These are phyloP conservation scores for Castanea crenata DNA, from an alignment of 306 rosid species.

Conservation along the genomic window DNA sequence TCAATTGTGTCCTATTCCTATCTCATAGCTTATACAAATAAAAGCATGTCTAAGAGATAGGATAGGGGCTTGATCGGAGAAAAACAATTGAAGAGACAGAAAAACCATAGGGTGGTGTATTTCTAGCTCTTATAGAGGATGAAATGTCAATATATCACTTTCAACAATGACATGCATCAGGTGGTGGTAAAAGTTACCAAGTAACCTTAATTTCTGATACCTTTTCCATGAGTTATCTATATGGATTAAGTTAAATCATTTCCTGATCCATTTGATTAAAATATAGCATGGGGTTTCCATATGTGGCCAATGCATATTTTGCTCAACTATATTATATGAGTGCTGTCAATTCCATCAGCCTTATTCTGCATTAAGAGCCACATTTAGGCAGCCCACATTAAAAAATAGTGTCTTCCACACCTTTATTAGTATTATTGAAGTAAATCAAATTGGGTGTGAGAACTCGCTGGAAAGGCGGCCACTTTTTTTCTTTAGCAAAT, in stretches of 20 bases:
- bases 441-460: too few relatives aligned
- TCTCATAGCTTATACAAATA: too few relatives aligned
- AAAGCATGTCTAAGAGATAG: too few relatives aligned
- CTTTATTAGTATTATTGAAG: too few relatives aligned
- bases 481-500: too few relatives aligned
- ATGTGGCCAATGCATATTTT: not conserved
- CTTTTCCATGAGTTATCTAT: not conserved
- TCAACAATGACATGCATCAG: not conserved
- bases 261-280: not conserved
- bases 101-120: too few relatives aligned
- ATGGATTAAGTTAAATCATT: not conserved
- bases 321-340: constrained; percentile 3
- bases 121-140: not conserved
- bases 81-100: too few relatives aligned
- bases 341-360: not conserved
- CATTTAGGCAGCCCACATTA: not conserved
- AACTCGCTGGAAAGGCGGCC: too few relatives aligned
- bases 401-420: too few relatives aligned
- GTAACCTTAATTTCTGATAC: not conserved
- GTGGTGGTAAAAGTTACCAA: not conserved
- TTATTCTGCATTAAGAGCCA: not conserved
- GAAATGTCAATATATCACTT: too few relatives aligned
- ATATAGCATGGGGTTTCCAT: not conserved
- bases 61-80: too few relatives aligned
- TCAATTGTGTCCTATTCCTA: too few relatives aligned